Evolutionary conservation across 176 grass and related monocot genomes (phyloP), one percentile per base, ranked within the genome.

Genomic region (Zea luxurians): DNA sequence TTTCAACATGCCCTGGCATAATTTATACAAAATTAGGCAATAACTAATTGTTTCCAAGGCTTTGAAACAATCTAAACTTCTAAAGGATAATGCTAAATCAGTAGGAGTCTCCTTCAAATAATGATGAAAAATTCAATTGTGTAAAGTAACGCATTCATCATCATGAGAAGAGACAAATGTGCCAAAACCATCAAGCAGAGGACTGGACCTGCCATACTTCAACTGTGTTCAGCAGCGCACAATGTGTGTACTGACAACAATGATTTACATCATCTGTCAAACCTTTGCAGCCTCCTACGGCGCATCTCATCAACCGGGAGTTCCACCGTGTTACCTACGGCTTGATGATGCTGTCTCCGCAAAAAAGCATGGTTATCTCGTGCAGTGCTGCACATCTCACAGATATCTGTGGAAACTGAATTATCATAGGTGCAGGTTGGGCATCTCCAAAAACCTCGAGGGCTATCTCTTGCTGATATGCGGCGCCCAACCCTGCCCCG

Each of bases 371-470:
- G 67, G 43, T 70, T 74, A 13, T 81, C 73, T 27, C 80, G 89
- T 0, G 3, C 11, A 16, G 81, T 89, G 64, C 86, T 90, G 89
- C 96, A 98, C 89, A 98, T 94, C 68, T 98, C 96, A 78, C 96
- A 98, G 35, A 89, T 83, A 75, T 95, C 88, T n/a, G 63, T 41
- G 37, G 42, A 66, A 70, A 38, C 7, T 21, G 86, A 90, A 78
- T 99, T 99, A 70, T 95, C 86, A 17, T 85, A 92, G n/a, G 92
- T 98, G 78, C 96, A 98, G 15, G 80, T 10, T 12, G 80, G 77
- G 53, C 96, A 98, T 55, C 96, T 92, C 96, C 96, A 98, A 2
- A 76, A 42, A 43, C 63, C 88, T 61, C 68, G 68, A 18, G 43
- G 13, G 17, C 20, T 21, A 13, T 70, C 71, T 77, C 62, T 82